Evolutionary conservation across 2,329 filamentous ascomycete species (phyloP), one percentile per base, ranked within the genome.

Genomic region (Zymoseptoria crescenta): DNA sequence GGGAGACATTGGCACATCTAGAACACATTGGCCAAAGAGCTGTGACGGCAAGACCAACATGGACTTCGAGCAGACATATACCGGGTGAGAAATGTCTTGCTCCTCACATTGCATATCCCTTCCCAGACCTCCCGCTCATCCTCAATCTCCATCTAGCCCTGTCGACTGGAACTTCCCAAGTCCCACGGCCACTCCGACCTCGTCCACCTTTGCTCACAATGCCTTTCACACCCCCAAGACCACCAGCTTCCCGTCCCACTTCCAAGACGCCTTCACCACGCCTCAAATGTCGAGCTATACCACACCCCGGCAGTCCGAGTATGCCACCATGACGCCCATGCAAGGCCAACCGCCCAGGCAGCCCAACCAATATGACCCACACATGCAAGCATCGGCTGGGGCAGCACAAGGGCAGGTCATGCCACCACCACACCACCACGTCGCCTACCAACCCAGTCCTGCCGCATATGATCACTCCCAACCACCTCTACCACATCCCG

Each of bases 151-250:
- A 45, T 45, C 35, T 56, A 78, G 76, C 69, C 70, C 72, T 61
- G 70, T 73, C 64, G 76, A 79, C 67, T 79, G 77, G 77, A 76
- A 74, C 65, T 75, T 80, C 63, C 78, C 77, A 65, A 80, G 78
- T 71, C 78, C 78, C 48, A 75, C 74, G 59, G 77, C 76, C 59
- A 80, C 78, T 30, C 78, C 78, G 56, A 79, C 76, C 62, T 75
- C 74, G 56, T 66, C 68, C 58, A 73, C 72, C 24, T 72, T 69
- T 61, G 59, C 56, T 52, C 71, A 74, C 59, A 71, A 76, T 66
- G 69, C 69, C 60, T 70, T 76, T 55, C 76, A 77, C 60, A 80
- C 78, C 35, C 78, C 78, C 49, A 77, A 75, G 65, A 74, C 74
- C 8, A 73, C 74, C 45, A 69, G 69, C 66, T 70, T 72, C 66